Conservation (phyloP, 2,329 filamentous ascomycete species). For the Xylaria hypoxylon region DNA sequence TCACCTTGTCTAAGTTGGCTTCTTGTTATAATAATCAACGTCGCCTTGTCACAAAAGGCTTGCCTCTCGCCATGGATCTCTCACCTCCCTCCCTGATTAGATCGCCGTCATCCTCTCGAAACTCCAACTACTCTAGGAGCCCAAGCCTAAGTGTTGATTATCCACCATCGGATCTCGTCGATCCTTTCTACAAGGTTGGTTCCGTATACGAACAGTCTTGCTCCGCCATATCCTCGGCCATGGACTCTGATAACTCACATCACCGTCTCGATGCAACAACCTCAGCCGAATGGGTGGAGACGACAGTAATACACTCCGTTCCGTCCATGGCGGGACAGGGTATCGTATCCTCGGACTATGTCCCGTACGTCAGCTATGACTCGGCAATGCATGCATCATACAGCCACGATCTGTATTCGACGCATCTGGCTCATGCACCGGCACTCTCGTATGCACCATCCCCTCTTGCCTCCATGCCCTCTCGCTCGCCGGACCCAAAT, state of each 20-base stretch:
- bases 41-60: constrained; percentile 28
- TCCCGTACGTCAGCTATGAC: constrained; percentile 62
- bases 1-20: constrained; percentile 32
- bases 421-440: constrained; percentile 53
- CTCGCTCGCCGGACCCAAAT: constrained; percentile 49
- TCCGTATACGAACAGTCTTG: constrained; percentile 57
- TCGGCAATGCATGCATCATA: constrained; percentile 57
- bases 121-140: constrained; percentile 58
- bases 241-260: constrained; percentile 54
- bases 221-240: constrained; percentile 52
- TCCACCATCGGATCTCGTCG: constrained; percentile 58
- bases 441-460: constrained; percentile 46
- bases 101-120: constrained; percentile 58
- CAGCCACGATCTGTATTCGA: constrained; percentile 60
- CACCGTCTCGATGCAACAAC: constrained; percentile 56
- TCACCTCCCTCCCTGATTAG: constrained; percentile 61
- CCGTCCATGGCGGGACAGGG: constrained; percentile 58
- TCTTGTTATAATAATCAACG: constrained; percentile 36
- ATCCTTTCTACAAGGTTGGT: constrained; percentile 58
- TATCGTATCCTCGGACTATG: constrained; percentile 63
- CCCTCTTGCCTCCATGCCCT: constrained; percentile 47
- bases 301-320: constrained; percentile 55
- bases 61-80: constrained; percentile 57
- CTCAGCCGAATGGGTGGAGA: constrained; percentile 58
- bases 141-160: constrained; percentile 58